Percentiles rank a stretch among this genome's conserved stretches.
phyloP scores from a whole-genome alignment of 345 rosid genomes.

The Dipteronia sinensis region DNA sequence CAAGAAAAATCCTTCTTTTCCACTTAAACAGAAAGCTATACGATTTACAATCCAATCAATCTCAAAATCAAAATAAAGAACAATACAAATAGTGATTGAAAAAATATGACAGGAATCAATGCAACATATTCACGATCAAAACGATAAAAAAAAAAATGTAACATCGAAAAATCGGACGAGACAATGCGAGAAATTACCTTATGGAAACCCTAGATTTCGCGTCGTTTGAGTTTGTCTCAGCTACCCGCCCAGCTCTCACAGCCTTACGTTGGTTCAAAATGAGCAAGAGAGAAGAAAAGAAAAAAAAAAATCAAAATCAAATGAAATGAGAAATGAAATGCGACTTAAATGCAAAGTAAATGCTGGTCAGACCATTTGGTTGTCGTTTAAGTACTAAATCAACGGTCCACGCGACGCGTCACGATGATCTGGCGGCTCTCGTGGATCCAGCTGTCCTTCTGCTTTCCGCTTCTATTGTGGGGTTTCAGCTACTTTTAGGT shows the following conservation, averaged over 20 bases:
- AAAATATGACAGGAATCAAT: not conserved
- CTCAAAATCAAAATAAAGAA: not conserved
- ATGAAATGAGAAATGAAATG: constrained; percentile 21
- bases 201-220: constrained; percentile 17
- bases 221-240: constrained; percentile 7
- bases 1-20: not conserved
- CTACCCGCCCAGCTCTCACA: constrained; percentile 20
- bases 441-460: constrained; percentile 23
- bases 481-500: not conserved
- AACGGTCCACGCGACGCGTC: constrained; percentile 16
- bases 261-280: constrained; percentile 8
- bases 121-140: not conserved
- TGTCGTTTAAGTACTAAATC: constrained; percentile 10
- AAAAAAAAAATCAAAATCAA: not conserved
- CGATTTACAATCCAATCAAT: not conserved
- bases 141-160: not conserved
- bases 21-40: not conserved
- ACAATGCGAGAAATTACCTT: constrained; percentile 10
- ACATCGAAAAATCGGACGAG: not conserved
- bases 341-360: constrained; percentile 16
- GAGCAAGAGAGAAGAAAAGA: not conserved
- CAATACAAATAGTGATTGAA: no score
- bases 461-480: not conserved
- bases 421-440: constrained; percentile 15
- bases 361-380: not conserved